These are phyloP conservation scores for Coemansia sp. DNA, from an alignment of 192 early-diverging fungal genomes.

Conservation along the genomic window DNA sequence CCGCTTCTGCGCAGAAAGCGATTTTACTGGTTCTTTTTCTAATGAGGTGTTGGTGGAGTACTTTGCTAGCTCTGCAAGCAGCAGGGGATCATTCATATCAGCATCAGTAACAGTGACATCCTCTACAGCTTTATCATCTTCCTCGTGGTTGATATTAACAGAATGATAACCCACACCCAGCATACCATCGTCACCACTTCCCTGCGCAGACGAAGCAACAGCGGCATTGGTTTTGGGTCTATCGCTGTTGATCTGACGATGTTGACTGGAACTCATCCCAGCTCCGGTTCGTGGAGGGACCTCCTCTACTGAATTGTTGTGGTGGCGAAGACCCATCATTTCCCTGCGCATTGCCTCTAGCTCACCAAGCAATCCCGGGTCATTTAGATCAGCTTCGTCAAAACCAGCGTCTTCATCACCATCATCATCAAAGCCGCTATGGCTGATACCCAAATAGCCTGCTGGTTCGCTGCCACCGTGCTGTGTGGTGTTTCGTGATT, in stretches of 20 bases:
- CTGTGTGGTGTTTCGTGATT: neutral
- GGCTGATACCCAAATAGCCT: neutral
- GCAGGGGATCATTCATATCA: conserved; percentile 45
- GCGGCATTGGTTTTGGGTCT: neutral
- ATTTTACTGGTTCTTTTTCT: neutral
- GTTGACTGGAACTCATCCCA: neutral
- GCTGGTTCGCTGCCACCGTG: neutral
- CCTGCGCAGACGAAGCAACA: neutral
- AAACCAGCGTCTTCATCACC: conserved; percentile 3
- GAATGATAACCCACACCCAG: neutral
- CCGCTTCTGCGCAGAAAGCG: neutral
- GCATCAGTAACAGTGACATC: conserved; percentile 34
- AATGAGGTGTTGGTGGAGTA: neutral
- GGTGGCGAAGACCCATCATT: conserved; percentile 13
- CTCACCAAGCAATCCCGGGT: conserved; percentile 46
- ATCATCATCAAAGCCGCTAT: conserved; percentile 5
- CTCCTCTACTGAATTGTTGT: neutral
- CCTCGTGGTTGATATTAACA: neutral
- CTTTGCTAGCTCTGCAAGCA: conserved; percentile 37
- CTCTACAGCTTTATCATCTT: conserved; percentile 23
- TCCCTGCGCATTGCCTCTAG: conserved; percentile 38
- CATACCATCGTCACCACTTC: neutral
- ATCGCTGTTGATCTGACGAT: neutral
- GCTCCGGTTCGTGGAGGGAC: neutral
- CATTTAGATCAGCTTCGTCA: conserved; percentile 28